Percentiles rank a stretch among this genome's conserved stretches.
phyloP scores from a whole-genome alignment of 140 eudicot genomes.

The Ambrosia hybrid region DNA sequence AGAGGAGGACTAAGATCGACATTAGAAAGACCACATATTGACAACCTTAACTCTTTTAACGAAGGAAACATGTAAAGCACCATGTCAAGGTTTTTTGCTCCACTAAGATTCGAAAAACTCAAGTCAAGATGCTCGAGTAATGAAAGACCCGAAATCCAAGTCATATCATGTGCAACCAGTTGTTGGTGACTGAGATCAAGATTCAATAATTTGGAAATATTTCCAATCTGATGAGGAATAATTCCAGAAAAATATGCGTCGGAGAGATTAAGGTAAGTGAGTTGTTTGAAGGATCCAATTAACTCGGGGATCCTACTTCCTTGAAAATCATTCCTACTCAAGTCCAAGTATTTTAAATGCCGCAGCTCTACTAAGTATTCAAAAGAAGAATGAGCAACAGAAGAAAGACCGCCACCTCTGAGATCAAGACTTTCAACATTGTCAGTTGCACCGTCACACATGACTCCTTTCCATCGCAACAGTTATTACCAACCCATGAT shows the following conservation, averaged over 20 bases:
- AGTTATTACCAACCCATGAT: background rate
- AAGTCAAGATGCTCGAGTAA: slow-evolving; percentile 2
- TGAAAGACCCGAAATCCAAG: background rate
- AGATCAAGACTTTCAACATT: background rate
- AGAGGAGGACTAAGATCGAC: background rate
- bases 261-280: slow-evolving; percentile 1
- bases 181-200: background rate
- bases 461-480: slow-evolving; percentile 6
- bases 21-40: background rate
- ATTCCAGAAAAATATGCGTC: background rate
- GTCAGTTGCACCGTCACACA: background rate
- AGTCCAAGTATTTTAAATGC: too few species aligned
- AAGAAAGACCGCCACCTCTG: background rate
- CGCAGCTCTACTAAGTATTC: too few species aligned
- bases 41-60: background rate
- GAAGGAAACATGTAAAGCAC: background rate
- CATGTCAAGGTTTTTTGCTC: background rate
- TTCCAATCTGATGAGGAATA: slow-evolving; percentile 5
- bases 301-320: background rate
- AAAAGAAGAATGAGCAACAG: too few species aligned
- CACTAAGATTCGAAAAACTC: background rate
- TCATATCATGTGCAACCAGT: background rate
- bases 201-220: background rate
- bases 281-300: background rate
- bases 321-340: background rate